Conservation (phyloP, 129 eudicot species). For the Apium graveolens region DNA sequence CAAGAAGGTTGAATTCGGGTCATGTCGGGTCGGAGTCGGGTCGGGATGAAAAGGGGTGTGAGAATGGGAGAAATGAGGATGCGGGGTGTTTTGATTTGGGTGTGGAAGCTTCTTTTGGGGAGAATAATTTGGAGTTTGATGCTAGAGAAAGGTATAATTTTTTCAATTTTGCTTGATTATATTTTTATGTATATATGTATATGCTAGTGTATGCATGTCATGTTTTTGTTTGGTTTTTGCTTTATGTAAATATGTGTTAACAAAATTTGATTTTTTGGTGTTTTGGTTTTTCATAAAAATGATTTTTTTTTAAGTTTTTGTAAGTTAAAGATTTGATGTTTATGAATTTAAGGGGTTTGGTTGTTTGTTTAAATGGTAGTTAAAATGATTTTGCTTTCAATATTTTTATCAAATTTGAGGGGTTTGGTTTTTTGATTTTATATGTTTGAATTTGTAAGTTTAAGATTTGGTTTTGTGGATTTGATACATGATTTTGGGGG, state of each 20-base stretch:
- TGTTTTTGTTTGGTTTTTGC: too few species aligned
- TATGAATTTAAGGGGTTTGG: not conserved
- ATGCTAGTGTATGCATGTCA: not conserved
- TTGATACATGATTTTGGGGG: constrained; percentile 9
- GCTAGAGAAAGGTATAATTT: constrained; percentile 51
- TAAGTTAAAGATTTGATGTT: not conserved
- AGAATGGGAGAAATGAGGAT: constrained; percentile 14
- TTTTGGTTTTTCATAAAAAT: not conserved
- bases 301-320: not conserved
- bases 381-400: too few species aligned
- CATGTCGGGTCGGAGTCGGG: constrained; percentile 29
- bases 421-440: not conserved
- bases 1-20: constrained; percentile 18
- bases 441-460: not conserved
- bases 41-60: constrained; percentile 16
- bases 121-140: constrained; percentile 62
- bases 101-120: constrained; percentile 59
- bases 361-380: not conserved
- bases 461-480: not conserved
- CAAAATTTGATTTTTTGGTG: not conserved
- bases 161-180: not conserved
- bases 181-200: not conserved
- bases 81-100: constrained; percentile 27
- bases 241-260: not conserved
- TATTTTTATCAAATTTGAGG: not conserved